A percentile compares a stretch with the other conserved stretches of the same genome.
Conservation (phyloP, 371 early-diverging fungal genomes). For the Actinomortierella ambigua region DNA sequence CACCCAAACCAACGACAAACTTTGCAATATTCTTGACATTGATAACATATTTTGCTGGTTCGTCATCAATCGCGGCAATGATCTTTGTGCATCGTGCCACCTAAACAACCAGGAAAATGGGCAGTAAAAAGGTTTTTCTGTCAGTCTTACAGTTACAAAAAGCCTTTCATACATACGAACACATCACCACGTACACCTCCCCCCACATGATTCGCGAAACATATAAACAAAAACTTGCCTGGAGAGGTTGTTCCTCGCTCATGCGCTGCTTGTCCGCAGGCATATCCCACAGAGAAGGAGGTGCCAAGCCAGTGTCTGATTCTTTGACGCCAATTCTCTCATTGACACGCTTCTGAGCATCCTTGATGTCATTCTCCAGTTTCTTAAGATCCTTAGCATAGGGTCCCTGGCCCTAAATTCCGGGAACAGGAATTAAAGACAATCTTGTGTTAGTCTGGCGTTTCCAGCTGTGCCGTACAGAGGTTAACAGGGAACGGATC, state of each 20-base stretch:
- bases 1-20: constrained; percentile 98
- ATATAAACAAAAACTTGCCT: constrained; percentile 57
- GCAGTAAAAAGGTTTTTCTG: not conserved
- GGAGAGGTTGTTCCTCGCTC: constrained; percentile 97
- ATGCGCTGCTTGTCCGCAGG: constrained; percentile 97
- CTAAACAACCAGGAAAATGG: constrained; percentile 35
- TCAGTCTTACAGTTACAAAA: constrained; percentile 7
- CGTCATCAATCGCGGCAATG: constrained; percentile 79
- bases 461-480: too few relatives aligned
- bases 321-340: constrained; percentile 99
- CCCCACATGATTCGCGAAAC: constrained; percentile 5
- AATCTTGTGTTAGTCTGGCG: not conserved
- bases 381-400: constrained; percentile 93
- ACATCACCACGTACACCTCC: constrained; percentile 22
- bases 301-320: constrained; percentile 99
- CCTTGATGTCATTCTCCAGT: constrained; percentile 92
- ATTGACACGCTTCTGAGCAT: constrained; percentile 94
- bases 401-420: constrained; percentile 94
- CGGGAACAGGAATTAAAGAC: not conserved
- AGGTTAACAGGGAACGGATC: too few relatives aligned
- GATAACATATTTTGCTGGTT: constrained; percentile 95
- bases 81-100: constrained; percentile 99
- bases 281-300: constrained; percentile 99
- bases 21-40: constrained; percentile 99
- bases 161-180: not conserved